Evolutionary conservation across 2,329 filamentous ascomycete species (phyloP), one percentile per base, ranked within the genome.

Genomic region (Calonectria henricotiae): DNA sequence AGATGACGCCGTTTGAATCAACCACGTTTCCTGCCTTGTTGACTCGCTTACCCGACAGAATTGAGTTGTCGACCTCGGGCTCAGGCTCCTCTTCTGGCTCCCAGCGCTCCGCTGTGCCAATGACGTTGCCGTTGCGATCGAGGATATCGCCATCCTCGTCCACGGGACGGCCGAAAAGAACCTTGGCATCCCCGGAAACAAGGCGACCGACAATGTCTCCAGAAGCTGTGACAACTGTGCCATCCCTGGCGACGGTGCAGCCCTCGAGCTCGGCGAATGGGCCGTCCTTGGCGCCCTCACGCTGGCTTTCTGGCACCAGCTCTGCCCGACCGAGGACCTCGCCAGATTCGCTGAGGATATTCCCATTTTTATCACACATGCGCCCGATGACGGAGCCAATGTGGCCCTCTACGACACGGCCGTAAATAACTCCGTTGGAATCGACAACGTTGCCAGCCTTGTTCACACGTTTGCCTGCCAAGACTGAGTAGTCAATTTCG

Each of bases 191-290:
- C 15, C 92, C 92, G 70, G 92, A 89, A 5, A 90, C 82, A 6
- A 93, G 82, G 55, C 88, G 88, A 49, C 92, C 92, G 32, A 92
- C 84, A 15, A 66, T 27, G 5, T 61, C 51, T 32, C 54, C 54
- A 4, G 25, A 44, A 1, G 51, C 20, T 2, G 51, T 61, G 12
- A 66, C 32, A 2, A 66, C 32, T 35, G 43, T 65, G 8, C 94
- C 94, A 72, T 97, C 94, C 71, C 94, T 91, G 69, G 96, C 94
- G 20, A 96, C 94, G 8, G 86, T 78, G 60, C 93, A 92, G 17
- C 94, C 94, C 41, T 92, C 89, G 1, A 97, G 87, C 65, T 90
- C 89, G 7, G 88, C 85, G 44, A 96, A 87, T 44, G 91, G 86
- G 27, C 94, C 94, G 61, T 96, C 93, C 64, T 89, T 85, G 60